Evolutionary conservation across 1,284 basidiomycete species (phyloP).

Genomic region (Leccinum angustisporum): DNA sequence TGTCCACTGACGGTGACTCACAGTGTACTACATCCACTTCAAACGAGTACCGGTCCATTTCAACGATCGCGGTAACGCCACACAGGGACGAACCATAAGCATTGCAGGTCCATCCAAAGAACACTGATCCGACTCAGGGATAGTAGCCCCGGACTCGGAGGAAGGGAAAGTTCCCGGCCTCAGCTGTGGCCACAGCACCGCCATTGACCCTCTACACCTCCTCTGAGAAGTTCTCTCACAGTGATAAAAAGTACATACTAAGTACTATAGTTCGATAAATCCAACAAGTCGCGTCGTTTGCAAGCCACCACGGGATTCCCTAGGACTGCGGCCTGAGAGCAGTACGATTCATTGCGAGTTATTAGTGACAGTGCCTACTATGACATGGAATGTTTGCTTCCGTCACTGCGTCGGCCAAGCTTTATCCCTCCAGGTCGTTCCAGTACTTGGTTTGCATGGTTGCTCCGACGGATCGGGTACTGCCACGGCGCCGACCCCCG

Average conservation of each 20-base stretch:
- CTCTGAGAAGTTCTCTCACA: background rate
- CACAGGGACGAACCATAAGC: too few relatives aligned
- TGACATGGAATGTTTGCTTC: background rate
- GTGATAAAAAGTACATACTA: background rate
- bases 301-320: background rate
- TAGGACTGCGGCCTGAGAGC: background rate
- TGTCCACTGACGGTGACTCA: background rate
- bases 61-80: background rate
- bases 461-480: too few relatives aligned
- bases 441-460: too few relatives aligned
- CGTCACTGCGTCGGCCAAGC: too few relatives aligned
- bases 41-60: background rate
- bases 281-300: background rate
- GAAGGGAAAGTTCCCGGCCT: too few relatives aligned
- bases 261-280: too few relatives aligned
- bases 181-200: background rate
- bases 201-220: background rate
- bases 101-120: too few relatives aligned
- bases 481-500: too few relatives aligned
- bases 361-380: background rate
- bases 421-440: too few relatives aligned
- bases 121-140: background rate
- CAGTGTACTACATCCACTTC: background rate
- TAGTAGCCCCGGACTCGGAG: too few relatives aligned
- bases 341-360: background rate